A percentile compares a stretch with the other conserved stretches of the same genome.
Conservation (phyloP, 345 rosid genomes). For the Dovyalis caffra region DNA sequence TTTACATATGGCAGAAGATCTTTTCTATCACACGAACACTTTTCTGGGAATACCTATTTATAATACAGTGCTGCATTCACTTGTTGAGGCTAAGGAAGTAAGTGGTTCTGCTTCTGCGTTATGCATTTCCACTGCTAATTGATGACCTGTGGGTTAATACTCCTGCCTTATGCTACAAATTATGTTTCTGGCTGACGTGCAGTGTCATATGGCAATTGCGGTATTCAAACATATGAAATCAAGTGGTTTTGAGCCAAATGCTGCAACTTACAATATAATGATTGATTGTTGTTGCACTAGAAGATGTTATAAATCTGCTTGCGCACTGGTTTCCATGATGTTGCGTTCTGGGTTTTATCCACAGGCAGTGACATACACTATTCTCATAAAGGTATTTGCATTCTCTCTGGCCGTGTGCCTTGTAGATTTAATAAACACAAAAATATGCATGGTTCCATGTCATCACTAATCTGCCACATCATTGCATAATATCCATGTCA, state of each 20-base stretch:
- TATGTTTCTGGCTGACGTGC: slow-evolving; percentile 30
- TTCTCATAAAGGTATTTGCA: slow-evolving; percentile 57
- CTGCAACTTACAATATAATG: slow-evolving; percentile 65
- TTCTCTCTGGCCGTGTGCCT: not conserved
- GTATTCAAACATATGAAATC: slow-evolving; percentile 58
- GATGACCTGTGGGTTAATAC: slow-evolving; percentile 3
- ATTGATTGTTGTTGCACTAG: slow-evolving; percentile 62
- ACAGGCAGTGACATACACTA: slow-evolving; percentile 39
- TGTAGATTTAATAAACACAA: not conserved
- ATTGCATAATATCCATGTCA: no score
- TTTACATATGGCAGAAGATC: slow-evolving; percentile 49
- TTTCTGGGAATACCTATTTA: slow-evolving; percentile 45
- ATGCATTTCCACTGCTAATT: slow-evolving; percentile 14
- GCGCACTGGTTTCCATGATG: slow-evolving; percentile 70
- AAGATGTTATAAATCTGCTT: slow-evolving; percentile 50
- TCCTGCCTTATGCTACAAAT: slow-evolving; percentile 12
- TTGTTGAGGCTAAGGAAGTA: slow-evolving; percentile 62
- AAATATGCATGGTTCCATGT: not conserved
- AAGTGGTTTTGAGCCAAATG: slow-evolving; percentile 40
- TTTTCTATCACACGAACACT: slow-evolving; percentile 31
- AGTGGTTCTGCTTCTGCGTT: slow-evolving; percentile 25
- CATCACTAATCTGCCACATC: no score
- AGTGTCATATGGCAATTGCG: slow-evolving; percentile 51
- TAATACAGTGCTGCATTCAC: slow-evolving; percentile 60
- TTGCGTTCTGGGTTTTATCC: slow-evolving; percentile 68